A percentile compares a stretch with the other conserved stretches of the same genome.
These are phyloP conservation scores for Penicillium malachiteum DNA, from an alignment of 495 filamentous ascomycete species.

Conservation along the genomic window DNA sequence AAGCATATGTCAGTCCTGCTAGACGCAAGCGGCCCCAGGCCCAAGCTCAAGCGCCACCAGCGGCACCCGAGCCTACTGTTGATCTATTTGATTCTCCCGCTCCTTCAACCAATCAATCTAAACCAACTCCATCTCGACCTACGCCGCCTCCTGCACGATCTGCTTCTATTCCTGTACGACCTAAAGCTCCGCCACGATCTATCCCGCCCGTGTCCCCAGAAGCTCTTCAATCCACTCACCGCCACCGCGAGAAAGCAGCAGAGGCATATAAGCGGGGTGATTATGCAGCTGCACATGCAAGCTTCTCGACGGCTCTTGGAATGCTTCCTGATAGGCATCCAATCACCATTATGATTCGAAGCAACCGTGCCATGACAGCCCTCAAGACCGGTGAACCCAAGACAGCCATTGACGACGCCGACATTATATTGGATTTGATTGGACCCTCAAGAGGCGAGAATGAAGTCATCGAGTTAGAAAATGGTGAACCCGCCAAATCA, in stretches of 20 bases:
- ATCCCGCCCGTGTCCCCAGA: conserved; percentile 67
- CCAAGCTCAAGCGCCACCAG: conserved; percentile 35
- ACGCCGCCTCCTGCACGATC: conserved; percentile 25
- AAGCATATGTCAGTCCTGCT: conserved; percentile 89
- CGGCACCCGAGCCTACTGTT: conserved; percentile 45
- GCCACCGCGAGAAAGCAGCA: conserved; percentile 75
- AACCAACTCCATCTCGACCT: conserved; percentile 30
- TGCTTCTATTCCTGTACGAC: conserved; percentile 43
- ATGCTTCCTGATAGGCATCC: conserved; percentile 79
- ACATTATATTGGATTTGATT: conserved; percentile 75
- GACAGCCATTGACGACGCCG: conserved; percentile 77
- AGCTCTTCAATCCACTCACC: conserved; percentile 68
- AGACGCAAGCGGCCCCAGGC: conserved; percentile 65
- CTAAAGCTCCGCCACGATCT: conserved; percentile 55
- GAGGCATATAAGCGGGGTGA: conserved; percentile 92
- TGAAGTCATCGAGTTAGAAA: conserved; percentile 71
- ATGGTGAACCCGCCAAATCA: conserved; percentile 65
- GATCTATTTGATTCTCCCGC: conserved; percentile 58
- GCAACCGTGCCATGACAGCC: conserved; percentile 86
- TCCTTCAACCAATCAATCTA: conserved; percentile 29
- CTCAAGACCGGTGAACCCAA: conserved; percentile 90
- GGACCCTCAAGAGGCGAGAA: conserved; percentile 73
- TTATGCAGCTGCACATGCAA: conserved; percentile 77
- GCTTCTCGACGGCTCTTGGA: conserved; percentile 73
- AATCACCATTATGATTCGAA: conserved; percentile 78